Base-by-base conservation (phyloP, 2,329 filamentous ascomycete species). In the Eutypella sp. region DNA sequence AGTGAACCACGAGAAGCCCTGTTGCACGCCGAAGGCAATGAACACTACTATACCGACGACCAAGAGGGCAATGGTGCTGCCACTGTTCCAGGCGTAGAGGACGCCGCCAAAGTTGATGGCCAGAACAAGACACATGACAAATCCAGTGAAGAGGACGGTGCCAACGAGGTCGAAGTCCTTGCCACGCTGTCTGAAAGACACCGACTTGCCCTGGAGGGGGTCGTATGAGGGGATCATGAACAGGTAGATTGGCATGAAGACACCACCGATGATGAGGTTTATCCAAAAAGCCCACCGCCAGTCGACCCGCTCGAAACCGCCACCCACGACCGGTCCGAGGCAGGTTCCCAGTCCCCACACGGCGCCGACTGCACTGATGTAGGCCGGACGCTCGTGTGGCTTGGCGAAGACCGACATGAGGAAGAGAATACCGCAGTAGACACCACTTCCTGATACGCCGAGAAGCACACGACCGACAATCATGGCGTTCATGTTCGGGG, bases 261-360 rank as follows among this genome's bases (percentile, higher is more conserved):
- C 57, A 23, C 53, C 71, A 4, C 64, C 76, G 1, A 74, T 67
- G 39, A 75, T 62, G 1, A 81, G 63, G 51, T 81, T 82, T 63
- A 82, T 74, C 53, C 82, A 82, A 47, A 75, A 75, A 1, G 61
- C 61, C 67, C 67, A 73, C 42, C 73, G 48, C 73, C 72, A 76
- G 0, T 62, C 66, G 1, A 65, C 70, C 37, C 70, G 68, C 5
- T 62, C 62, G 29, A 76, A 73, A 0, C 67, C 68, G 16, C 73
- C 73, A 15, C 73, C 72, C n/a, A 74, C 59, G 11, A 75, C 61
- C 0, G 72, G 73, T 0, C 73, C 74, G 2, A 76, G 54, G 4
- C 74, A 62, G 9, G 62, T 67, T 9, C 72, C 73, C 3, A 70
- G 38, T 29, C 72, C 70, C 67, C 70, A 75, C 0, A 56, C 48